Evolutionary conservation across 306 rosid species (phyloP).

Genomic region (Trifolium dubium): DNA sequence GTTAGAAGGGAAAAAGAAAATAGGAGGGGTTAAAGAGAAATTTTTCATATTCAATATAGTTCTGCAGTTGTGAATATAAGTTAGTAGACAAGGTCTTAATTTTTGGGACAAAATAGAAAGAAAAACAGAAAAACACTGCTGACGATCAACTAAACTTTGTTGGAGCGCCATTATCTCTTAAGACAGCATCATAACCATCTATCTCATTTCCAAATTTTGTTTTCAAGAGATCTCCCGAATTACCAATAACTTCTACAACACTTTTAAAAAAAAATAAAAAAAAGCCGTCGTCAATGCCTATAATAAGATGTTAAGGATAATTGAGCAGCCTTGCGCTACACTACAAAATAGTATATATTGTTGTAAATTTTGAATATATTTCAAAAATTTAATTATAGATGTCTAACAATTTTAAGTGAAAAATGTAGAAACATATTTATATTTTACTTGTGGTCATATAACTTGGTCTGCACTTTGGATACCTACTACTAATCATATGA

Average conservation of each 20-base stretch:
- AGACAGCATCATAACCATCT: slow-evolving; percentile 78
- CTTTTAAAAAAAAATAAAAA: not conserved
- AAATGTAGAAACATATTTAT: too few relatives aligned
- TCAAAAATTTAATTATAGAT: too few relatives aligned
- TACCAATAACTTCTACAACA: slow-evolving; percentile 70
- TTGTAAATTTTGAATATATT: too few relatives aligned
- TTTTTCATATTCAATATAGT: slow-evolving; percentile 78
- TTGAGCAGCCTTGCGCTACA: not conserved
- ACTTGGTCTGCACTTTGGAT: too few relatives aligned
- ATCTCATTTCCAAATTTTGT: slow-evolving; percentile 93
- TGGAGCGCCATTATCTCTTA: slow-evolving; percentile 99
- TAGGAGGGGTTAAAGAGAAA: too few relatives aligned
- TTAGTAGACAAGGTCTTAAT: slow-evolving; percentile 27
- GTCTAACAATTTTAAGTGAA: too few relatives aligned
- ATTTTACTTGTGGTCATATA: too few relatives aligned
- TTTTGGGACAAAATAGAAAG: slow-evolving; percentile 19
- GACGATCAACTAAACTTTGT: slow-evolving; percentile 60
- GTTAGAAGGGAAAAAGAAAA: too few relatives aligned
- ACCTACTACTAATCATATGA: too few relatives aligned
- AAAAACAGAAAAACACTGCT: slow-evolving; percentile 27
- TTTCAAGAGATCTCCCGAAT: slow-evolving; percentile 94
- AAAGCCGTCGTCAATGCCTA: slow-evolving; percentile 18
- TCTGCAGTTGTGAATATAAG: slow-evolving; percentile 55
- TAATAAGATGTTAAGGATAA: slow-evolving; percentile 4
- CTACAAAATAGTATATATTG: slow-evolving; percentile 3